These are phyloP conservation scores for Podospora fimiseda DNA, from an alignment of 495 filamentous ascomycete genomes.

Conservation along the genomic window DNA sequence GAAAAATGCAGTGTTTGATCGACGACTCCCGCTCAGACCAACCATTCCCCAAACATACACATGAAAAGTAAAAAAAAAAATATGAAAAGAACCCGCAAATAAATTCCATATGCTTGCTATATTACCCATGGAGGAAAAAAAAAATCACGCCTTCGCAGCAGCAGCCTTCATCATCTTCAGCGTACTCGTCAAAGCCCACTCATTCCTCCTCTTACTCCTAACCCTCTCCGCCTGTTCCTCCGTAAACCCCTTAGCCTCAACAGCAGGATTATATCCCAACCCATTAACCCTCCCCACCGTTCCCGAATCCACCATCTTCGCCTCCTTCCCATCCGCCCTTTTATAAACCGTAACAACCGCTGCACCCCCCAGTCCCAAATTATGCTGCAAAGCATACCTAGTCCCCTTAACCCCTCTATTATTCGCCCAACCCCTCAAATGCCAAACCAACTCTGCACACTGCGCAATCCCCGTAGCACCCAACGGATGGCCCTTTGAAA, in stretches of 20 bases:
- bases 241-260: constrained; percentile 81
- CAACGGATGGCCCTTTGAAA: constrained; percentile 92
- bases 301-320: constrained; percentile 47
- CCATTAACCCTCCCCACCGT: constrained; percentile 56
- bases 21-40: too few species aligned
- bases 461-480: constrained; percentile 91
- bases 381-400: constrained; percentile 78
- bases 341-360: constrained; percentile 87
- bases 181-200: constrained; percentile 70
- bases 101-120: too few species aligned
- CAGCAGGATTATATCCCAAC: constrained; percentile 88
- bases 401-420: constrained; percentile 70
- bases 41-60: too few species aligned
- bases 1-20: too few species aligned
- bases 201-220: constrained; percentile 61
- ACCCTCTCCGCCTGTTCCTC: constrained; percentile 64
- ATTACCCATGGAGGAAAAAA: too few species aligned
- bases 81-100: too few species aligned
- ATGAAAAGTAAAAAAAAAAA: background rate
- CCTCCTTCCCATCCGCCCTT: constrained; percentile 69
- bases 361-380: constrained; percentile 86
- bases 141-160: constrained; percentile 28
- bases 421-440: constrained; percentile 91
- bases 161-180: constrained; percentile 58
- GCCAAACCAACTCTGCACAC: constrained; percentile 94